Percentiles rank a stretch among this genome's conserved stretches.
Conservation (phyloP, 257 asterid genomes). For the Oldenlandia corymbosa region DNA sequence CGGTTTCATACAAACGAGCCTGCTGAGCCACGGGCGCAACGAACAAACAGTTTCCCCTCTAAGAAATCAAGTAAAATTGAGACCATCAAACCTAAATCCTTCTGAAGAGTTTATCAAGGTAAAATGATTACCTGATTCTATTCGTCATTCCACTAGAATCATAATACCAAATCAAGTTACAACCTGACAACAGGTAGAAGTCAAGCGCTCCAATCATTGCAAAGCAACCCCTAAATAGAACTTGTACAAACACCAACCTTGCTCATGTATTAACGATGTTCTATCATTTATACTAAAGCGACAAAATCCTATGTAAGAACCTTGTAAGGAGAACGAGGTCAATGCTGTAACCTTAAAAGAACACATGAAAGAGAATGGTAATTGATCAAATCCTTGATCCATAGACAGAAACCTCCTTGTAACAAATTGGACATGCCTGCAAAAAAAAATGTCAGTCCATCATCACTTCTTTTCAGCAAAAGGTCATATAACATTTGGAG, state of each 20-base stretch:
- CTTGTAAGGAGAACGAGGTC: conserved; percentile 12
- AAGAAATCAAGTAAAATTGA: too few relatives aligned
- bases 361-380: conserved; percentile 18
- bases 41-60: too few relatives aligned
- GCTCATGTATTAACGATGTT: conserved; percentile 3
- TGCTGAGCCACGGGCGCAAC: too few relatives aligned
- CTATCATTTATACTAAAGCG: background rate
- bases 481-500: background rate
- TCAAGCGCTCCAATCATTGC: background rate
- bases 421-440: conserved; percentile 92
- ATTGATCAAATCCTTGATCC: conserved; percentile 36
- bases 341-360: conserved; percentile 26
- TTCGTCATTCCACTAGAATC: conserved; percentile 2
- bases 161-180: conserved; percentile 5
- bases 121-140: conserved; percentile 6
- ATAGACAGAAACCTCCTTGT: conserved; percentile 59
- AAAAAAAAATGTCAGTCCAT: background rate
- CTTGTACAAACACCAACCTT: conserved; percentile 16
- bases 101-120: background rate
- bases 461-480: background rate
- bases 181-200: conserved; percentile 4
- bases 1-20: too few relatives aligned
- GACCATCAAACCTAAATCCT: too few relatives aligned
- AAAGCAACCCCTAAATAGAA: conserved; percentile 1
- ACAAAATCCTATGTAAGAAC: conserved; percentile 11